Evolutionary conservation across 2,329 filamentous ascomycete species (phyloP).

Genomic region (Aspergillus spinulosporus): DNA sequence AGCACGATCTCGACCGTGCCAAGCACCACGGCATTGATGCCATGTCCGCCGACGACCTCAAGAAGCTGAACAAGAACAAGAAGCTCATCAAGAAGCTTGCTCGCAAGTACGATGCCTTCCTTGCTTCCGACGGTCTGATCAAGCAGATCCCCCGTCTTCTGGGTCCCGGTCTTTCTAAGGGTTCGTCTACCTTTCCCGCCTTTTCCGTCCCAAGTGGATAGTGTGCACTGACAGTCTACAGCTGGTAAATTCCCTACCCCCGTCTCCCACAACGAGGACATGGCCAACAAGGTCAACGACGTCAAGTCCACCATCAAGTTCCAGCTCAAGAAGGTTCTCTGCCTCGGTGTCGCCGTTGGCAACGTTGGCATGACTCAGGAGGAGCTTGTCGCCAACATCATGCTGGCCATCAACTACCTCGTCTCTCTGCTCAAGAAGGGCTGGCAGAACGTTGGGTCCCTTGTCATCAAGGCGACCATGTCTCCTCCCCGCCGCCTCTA

Average conservation of each 20-base stretch:
- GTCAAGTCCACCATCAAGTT: constrained; percentile 99
- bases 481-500: constrained; percentile 97
- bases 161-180: constrained; percentile 97
- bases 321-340: constrained; percentile 99
- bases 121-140: constrained; percentile 96
- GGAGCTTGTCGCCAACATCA: constrained; percentile 96
- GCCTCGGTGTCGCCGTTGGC: constrained; percentile 98
- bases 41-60: constrained; percentile 98
- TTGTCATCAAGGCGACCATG: constrained; percentile 99
- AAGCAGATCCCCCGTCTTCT: constrained; percentile 99
- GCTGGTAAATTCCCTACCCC: constrained; percentile 99
- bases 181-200: constrained; percentile 50
- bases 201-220: background rate
- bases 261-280: constrained; percentile 94
- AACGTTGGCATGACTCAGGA: constrained; percentile 98
- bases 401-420: constrained; percentile 99
- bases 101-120: constrained; percentile 99
- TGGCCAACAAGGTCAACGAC: constrained; percentile 93
- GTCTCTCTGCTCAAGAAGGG: constrained; percentile 99
- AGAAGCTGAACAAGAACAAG: constrained; percentile 99
- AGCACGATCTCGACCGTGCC: constrained; percentile 99
- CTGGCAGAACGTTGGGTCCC: constrained; percentile 99
- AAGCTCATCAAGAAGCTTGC: constrained; percentile 99
- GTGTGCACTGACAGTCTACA: constrained; percentile 46
- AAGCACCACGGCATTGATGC: constrained; percentile 98